These are phyloP conservation scores for Takashimella tepidaria DNA, from an alignment of 1,284 basidiomycete genomes.

Conservation along the genomic window DNA sequence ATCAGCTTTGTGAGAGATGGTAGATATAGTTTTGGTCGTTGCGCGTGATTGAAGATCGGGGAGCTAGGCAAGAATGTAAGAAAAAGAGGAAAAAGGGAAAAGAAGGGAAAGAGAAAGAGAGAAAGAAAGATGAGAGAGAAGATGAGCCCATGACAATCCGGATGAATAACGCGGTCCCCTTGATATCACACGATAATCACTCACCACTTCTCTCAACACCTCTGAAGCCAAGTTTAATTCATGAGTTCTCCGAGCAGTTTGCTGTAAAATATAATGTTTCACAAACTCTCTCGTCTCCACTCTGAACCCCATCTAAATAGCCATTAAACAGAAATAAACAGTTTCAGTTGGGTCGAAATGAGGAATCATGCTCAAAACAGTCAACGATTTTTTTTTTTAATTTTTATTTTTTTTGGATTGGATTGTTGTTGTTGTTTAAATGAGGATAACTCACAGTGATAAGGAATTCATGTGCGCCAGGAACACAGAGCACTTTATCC, in stretches of 20 bases:
- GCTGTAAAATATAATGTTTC: constrained; percentile 27
- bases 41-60: constrained; percentile 20
- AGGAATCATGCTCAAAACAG: too few relatives aligned
- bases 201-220: constrained; percentile 33
- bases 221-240: constrained; percentile 32
- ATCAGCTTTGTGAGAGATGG: constrained; percentile 18
- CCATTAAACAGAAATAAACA: too few relatives aligned
- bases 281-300: constrained; percentile 32
- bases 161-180: too few relatives aligned
- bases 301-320: constrained; percentile 46
- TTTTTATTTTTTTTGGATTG: neutral
- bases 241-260: constrained; percentile 29
- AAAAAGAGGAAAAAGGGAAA: neutral
- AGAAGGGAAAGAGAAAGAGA: neutral
- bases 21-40: constrained; percentile 5
- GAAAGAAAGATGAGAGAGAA: neutral
- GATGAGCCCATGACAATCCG: too few relatives aligned
- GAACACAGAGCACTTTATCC: constrained; percentile 34
- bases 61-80: constrained; percentile 15
- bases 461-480: constrained; percentile 42
- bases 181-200: constrained; percentile 14
- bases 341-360: too few relatives aligned
- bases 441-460: constrained; percentile 38
- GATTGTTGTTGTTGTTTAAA: too few relatives aligned
- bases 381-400: neutral